These are phyloP conservation scores for Metroxylon sagu DNA, from an alignment of 176 grass and related monocot genomes.

Conservation along the genomic window DNA sequence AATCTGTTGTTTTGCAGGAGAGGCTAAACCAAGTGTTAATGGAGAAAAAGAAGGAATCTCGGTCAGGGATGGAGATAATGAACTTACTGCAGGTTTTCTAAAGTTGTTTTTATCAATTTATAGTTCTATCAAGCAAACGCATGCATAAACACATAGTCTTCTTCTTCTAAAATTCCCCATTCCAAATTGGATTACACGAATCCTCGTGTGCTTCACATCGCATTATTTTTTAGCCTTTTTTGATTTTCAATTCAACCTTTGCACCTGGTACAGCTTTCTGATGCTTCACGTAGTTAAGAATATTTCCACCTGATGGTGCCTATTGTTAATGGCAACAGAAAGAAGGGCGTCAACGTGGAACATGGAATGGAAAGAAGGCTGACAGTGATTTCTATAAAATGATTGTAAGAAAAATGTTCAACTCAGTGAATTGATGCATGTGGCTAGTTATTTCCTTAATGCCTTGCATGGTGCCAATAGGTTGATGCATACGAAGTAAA, in stretches of 20 bases:
- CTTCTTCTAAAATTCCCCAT: too few species aligned
- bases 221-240: too few species aligned
- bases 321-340: conserved; percentile 54
- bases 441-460: conserved; percentile 22
- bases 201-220: too few species aligned
- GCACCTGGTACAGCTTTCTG: neutral
- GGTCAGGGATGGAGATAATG: conserved; percentile 99
- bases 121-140: neutral
- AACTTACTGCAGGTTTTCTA: conserved; percentile 76
- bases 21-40: conserved; percentile 83
- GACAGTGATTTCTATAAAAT: conserved; percentile 96
- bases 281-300: neutral
- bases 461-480: conserved; percentile 28
- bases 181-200: too few species aligned
- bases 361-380: conserved; percentile 95
- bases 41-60: conserved; percentile 98
- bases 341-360: conserved; percentile 89
- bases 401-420: conserved; percentile 53
- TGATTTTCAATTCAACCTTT: neutral
- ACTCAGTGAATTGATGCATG: conserved; percentile 8
- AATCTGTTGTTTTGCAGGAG: conserved; percentile 39
- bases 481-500: conserved; percentile 97
- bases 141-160: too few species aligned
- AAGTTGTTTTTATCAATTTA: neutral
- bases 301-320: neutral